phyloP scores from a whole-genome alignment of 2,329 filamentous ascomycete species.

The Epicoccum nigrum region DNA sequence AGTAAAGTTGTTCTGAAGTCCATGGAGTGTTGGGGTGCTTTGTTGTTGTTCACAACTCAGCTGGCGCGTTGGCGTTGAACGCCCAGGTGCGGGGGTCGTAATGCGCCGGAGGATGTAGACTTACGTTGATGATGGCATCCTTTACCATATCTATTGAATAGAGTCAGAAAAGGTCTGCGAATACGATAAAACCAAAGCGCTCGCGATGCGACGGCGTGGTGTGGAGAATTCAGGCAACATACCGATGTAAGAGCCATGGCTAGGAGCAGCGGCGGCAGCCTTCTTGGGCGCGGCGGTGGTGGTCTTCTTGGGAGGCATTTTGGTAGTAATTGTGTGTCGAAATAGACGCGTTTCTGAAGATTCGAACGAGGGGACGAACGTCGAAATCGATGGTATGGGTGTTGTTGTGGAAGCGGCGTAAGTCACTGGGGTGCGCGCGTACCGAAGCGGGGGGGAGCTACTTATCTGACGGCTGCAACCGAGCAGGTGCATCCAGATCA shows the following conservation, averaged over 20 bases:
- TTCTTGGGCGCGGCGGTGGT: constrained; percentile 63
- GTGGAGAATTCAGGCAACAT: constrained; percentile 53
- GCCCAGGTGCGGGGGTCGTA: constrained; percentile 43
- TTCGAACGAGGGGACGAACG: constrained; percentile 41
- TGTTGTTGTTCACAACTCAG: constrained; percentile 40
- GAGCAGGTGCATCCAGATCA: constrained; percentile 39
- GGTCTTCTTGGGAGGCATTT: constrained; percentile 71
- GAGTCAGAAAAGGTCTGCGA: constrained; percentile 63
- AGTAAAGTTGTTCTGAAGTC: constrained; percentile 47
- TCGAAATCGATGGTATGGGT: constrained; percentile 26
- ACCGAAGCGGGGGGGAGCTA: constrained; percentile 35
- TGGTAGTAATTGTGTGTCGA: constrained; percentile 40
- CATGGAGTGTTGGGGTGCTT: constrained; percentile 18
- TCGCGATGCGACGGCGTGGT: constrained; percentile 54
- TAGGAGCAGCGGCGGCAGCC: constrained; percentile 58
- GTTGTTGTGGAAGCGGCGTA: constrained; percentile 35
- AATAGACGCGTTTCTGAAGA: constrained; percentile 35
- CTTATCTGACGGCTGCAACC: constrained; percentile 41
- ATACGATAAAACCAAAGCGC: constrained; percentile 47
- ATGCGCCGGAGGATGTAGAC: constrained; percentile 61
- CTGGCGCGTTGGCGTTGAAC: constrained; percentile 44
- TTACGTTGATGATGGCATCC: constrained; percentile 72
- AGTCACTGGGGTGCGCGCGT: constrained; percentile 31
- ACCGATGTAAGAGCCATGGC: constrained; percentile 72
- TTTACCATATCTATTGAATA: constrained; percentile 70